Percentiles rank a stretch among this genome's conserved stretches.
These are phyloP conservation scores for Thelonectria olida DNA, from an alignment of 2,329 filamentous ascomycete species.

Conservation along the genomic window DNA sequence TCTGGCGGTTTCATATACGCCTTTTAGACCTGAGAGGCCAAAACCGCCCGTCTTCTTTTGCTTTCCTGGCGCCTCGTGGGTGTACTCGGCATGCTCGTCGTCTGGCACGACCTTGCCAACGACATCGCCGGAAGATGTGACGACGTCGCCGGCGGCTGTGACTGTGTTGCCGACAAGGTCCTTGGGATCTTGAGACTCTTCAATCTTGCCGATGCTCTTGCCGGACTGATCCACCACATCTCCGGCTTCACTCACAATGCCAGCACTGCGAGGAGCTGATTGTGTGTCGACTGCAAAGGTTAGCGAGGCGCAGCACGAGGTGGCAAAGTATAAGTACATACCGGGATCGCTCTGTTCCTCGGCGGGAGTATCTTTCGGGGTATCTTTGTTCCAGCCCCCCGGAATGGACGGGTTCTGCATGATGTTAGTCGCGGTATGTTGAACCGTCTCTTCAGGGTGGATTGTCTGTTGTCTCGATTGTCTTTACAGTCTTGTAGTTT, in stretches of 20 bases:
- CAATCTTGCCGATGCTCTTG: slow-evolving; percentile 54
- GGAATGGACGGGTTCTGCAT: slow-evolving; percentile 43
- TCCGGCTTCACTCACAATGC: slow-evolving; percentile 55
- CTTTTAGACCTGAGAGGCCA: slow-evolving; percentile 34
- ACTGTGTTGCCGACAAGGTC: slow-evolving; percentile 54
- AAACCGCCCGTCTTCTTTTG: slow-evolving; percentile 43
- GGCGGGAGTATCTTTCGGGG: slow-evolving; percentile 37
- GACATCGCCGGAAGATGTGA: slow-evolving; percentile 50
- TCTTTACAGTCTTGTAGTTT: neutral
- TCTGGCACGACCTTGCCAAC: slow-evolving; percentile 51
- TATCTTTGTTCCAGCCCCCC: slow-evolving; percentile 44
- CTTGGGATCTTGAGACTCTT: slow-evolving; percentile 49
- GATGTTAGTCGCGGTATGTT: neutral
- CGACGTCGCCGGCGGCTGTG: slow-evolving; percentile 46
- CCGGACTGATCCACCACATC: slow-evolving; percentile 56
- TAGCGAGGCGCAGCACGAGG: neutral
- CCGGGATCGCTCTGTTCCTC: slow-evolving; percentile 43
- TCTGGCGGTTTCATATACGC: slow-evolving; percentile 32
- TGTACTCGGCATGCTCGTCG: slow-evolving; percentile 49
- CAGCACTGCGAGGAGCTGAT: slow-evolving; percentile 48
- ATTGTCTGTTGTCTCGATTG: neutral
- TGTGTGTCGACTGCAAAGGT: slow-evolving; percentile 38
- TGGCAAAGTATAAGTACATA: slow-evolving; percentile 29
- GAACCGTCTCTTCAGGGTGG: neutral
- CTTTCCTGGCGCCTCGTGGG: slow-evolving; percentile 46